Evolutionary conservation across 345 rosid genomes (phyloP).

Genomic region (Salix dunnii): DNA sequence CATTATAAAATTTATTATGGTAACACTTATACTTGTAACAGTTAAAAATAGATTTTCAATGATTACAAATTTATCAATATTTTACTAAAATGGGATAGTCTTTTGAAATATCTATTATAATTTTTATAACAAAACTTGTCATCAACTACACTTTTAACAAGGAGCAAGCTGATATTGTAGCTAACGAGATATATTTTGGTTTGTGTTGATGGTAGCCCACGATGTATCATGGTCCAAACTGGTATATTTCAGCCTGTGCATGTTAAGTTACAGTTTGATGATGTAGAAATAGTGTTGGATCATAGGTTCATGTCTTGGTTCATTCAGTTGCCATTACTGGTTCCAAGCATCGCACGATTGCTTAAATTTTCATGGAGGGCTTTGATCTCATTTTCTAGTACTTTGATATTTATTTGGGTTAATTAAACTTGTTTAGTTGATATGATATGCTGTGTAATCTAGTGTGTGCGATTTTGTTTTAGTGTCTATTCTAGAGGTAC

Average conservation of each 20-base stretch:
- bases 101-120: no score
- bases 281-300: slow-evolving; percentile 31
- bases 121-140: slow-evolving; percentile 31
- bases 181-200: slow-evolving; percentile 22
- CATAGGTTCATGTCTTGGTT: slow-evolving; percentile 33
- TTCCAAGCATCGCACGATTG: no score
- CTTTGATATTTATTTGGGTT: neutral
- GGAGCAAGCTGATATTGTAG: slow-evolving; percentile 25
- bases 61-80: no score
- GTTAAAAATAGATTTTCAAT: no score
- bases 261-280: slow-evolving; percentile 32
- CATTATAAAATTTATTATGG: no score
- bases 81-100: no score
- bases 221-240: slow-evolving; percentile 26
- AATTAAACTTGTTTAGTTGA: neutral
- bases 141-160: slow-evolving; percentile 30
- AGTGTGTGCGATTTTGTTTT: neutral
- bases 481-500: slow-evolving; percentile 32
- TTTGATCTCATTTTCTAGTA: slow-evolving; percentile 35
- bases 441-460: no score
- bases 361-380: slow-evolving; percentile 31
- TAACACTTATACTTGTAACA: no score
- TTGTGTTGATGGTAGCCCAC: neutral
- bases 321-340: slow-evolving; percentile 39
- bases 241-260: slow-evolving; percentile 30